Base-by-base conservation (phyloP, 2,329 filamentous ascomycete genomes). In the Beauveria medogensis region DNA sequence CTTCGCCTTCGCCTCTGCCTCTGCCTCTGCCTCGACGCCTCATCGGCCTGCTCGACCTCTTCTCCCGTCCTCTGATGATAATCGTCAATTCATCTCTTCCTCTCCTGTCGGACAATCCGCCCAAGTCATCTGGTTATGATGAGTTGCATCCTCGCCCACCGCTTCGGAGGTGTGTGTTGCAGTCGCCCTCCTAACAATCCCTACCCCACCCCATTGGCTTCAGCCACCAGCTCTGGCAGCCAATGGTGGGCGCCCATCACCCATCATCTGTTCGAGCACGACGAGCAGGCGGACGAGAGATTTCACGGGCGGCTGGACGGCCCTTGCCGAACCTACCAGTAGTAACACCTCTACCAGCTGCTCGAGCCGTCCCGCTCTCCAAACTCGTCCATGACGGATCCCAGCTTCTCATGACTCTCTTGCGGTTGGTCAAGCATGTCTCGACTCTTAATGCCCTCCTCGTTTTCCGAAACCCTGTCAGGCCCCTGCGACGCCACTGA, bases 311-410 rank as follows among this genome's bases (percentile, higher is more conserved):
- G 18, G n/a, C 56, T 50, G 43, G 48, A 48, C 56, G 34, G 37
- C 37, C 47, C 24, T 52, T 34, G n/a, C 56, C 47, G 46, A 51
- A 34, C 37, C n/a, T 37, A 51, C 48, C 34, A 37, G 30, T 34
- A 34, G 8, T 14, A 5, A 14, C 34, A 14, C 12, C 5, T 14
- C 12, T 37, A 28, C 40, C 40, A 30, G 26, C 26, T 40, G 10
- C 26, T 52, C 59, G 53, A 47, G 30, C 52, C 59, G 59, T 56
- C 56, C 47, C 56, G 56, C 56, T 22, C 24, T 24, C 28, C 37
- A 44, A 34, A 37, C 43, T 55, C 20, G 47, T 14, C 20, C 28
- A 55, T 52, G 10, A 52, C 30, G 50, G n/a, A 40, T 24, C 51
- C 37, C 34, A 14, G 26, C 37, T 6, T 22, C 30, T 18, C 18